Conservation (phyloP, 169 alveolate genomes). For the Neospora caninum region DNA sequence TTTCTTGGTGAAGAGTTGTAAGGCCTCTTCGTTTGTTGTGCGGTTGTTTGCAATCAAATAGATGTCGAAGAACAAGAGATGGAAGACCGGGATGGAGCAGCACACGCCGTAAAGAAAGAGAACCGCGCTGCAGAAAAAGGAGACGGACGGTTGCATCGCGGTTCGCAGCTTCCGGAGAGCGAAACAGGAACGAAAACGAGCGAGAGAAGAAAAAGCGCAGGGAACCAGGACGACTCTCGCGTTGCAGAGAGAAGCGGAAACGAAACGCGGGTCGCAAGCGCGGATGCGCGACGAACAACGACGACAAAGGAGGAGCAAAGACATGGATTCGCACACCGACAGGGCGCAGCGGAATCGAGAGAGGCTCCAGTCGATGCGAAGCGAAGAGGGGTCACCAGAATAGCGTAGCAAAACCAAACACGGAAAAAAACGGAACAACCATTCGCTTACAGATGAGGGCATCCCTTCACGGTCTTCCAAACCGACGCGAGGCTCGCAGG, state of each 20-base stretch:
- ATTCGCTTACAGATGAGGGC: too few relatives aligned
- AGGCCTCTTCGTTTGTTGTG: slow-evolving; percentile 53
- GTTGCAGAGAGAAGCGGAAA: not conserved
- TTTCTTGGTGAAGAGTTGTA: slow-evolving; percentile 26
- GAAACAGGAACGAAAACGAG: too few relatives aligned
- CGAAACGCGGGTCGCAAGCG: not conserved
- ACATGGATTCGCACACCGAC: too few relatives aligned
- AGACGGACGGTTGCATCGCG: too few relatives aligned
- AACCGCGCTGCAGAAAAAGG: slow-evolving; percentile 61
- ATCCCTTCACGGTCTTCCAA: too few relatives aligned
- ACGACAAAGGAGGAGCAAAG: not conserved
- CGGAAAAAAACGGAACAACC: too few relatives aligned
- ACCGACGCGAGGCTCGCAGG: too few relatives aligned
- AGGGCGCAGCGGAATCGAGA: too few relatives aligned
- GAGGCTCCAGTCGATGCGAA: too few relatives aligned
- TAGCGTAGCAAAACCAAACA: too few relatives aligned
- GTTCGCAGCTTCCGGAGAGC: too few relatives aligned
- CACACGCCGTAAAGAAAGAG: not conserved
- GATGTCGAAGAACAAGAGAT: slow-evolving; percentile 39
- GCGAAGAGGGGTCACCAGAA: too few relatives aligned
- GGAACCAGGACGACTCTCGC: not conserved
- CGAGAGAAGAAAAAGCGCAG: not conserved
- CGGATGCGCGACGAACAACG: not conserved
- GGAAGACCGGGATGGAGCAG: slow-evolving; percentile 32
- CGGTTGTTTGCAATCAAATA: slow-evolving; percentile 48